Evolutionary conservation across 129 eudicot species (phyloP), one percentile per base, ranked within the genome.

Genomic region (Heracleum sosnowskyi): DNA sequence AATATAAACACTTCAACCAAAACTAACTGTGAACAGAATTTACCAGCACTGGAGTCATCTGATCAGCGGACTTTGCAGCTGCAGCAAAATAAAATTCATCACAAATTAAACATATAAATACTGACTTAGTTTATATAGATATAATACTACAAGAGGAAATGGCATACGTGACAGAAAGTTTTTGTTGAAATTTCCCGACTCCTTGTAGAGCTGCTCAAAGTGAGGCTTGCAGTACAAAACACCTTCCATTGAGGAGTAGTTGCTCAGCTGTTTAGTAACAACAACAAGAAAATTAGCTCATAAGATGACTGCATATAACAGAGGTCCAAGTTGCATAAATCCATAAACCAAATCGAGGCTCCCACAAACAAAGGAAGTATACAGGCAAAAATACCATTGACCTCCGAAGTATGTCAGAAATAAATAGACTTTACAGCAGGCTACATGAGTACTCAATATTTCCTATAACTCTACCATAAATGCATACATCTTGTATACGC

Each of bases 211-310:
- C 86, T 94, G 98, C 89, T 94, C 97, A 84, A 88, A 94, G 89
- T 94, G 98, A 86, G 98, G 98, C 89, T 94, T 94, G 86, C 98
- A 94, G 90, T 91, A 91, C 79, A 91, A 90, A 70, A 91, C 98
- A 17, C 98, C 98, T 83, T 94, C 98, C 97, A 94, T 94, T 16
- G 98, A 94, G 78, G 98, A 94, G 87, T 86, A 94, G 80, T 76
- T 94, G 88, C 97, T 89, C 85, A 94, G 82, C 98, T 94, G 94
- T 60, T 86, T 15, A 28, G 34, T 15, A 69, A 69, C 39, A 70
- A 70, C 33, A 70, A 37, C 24, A 60, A 60, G n/a, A n/a, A 60
- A 22, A 26, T 70, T 70, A 70, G 75, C 16, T 37, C 75, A 22
- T 20, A 39, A 37, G 26, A 24, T 70, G 4, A 70, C 75, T 60